Evolutionary conservation across 805 yeast genomes (phyloP), one percentile per base, ranked within the genome.

Genomic region (Sungouiella thailandica): DNA sequence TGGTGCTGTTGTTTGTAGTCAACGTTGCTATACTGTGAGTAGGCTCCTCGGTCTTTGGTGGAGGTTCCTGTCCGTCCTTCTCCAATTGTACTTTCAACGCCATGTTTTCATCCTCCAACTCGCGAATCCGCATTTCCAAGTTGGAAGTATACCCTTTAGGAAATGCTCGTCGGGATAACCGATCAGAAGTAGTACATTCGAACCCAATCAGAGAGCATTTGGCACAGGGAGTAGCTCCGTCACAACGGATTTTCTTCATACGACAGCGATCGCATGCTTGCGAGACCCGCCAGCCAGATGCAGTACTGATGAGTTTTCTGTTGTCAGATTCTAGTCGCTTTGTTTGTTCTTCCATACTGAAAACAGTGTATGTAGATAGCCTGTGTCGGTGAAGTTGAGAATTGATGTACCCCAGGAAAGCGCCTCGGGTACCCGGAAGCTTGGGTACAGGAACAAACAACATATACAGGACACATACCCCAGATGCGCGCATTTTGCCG

Each of bases 231-330:
- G 74, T 68, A 38, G 70, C 66, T 1, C 89, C 90, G 48, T 81
- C 83, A 57, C 93, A 83, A 43, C 78, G 78, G 42, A 82, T 80
- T 57, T 83, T 83, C 46, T 84, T 80, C 43, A 80, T 75, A 28
- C 90, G 65, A 48, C 93, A 83, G 22, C 93, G 62, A 54, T 83
- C 93, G 58, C 94, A 83, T 2, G 93, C 93, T 55, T 83, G 93
- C 1, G 83, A 73, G 2, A 80, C 79, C 40, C 90, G 40, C n/a
- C 58, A 49, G 0, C 71, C 70, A 5, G 57, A 40, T 3, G 59
- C 58, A 12, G 71, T 63, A 30, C 49, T 56, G 30, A 66, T 66
- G 31, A 65, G 47, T 39, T 64, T 64, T 17, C 15, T 9, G n/a
- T 19, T 19, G 22, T 19, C 22, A 7, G 22, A 7, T 7, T 19